These are phyloP conservation scores for Hydnomerulius pinastri DNA, from an alignment of 768 basidiomycete genomes.

Conservation along the genomic window DNA sequence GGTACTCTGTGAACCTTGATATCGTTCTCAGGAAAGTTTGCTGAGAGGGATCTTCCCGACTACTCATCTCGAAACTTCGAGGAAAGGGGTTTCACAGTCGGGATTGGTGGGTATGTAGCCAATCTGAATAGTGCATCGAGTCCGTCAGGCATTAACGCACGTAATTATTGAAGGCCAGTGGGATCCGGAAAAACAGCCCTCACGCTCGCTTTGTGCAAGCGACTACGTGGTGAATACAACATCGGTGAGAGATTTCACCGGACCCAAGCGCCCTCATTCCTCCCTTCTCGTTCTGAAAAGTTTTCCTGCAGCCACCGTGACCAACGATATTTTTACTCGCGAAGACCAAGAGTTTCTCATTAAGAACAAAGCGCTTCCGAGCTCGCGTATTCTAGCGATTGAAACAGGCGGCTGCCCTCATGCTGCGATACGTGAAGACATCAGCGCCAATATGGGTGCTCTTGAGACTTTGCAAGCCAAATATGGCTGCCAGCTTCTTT, in stretches of 20 bases:
- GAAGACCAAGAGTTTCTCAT: constrained; percentile 99
- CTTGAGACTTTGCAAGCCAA: constrained; percentile 92
- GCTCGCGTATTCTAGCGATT: constrained; percentile 88
- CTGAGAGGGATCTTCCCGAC: constrained; percentile 91
- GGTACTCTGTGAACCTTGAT: neutral
- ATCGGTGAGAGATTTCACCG: constrained; percentile 60
- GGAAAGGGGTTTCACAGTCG: constrained; percentile 94
- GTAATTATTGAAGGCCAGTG: constrained; percentile 70
- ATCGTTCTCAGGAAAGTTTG: constrained; percentile 72
- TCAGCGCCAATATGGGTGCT: constrained; percentile 95
- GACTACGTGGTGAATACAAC: constrained; percentile 81
- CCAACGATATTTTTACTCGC: constrained; percentile 99
- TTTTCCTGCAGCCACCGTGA: constrained; percentile 73
- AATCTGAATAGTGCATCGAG: neutral
- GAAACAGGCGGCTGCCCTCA: constrained; percentile 99
- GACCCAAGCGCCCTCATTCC: neutral
- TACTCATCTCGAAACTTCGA: constrained; percentile 82
- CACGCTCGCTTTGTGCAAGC: constrained; percentile 85
- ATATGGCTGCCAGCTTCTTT: constrained; percentile 85
- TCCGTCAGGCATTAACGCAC: neutral
- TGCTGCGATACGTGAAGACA: constrained; percentile 97
- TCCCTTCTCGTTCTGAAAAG: constrained; percentile 7
- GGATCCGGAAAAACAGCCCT: constrained; percentile 97
- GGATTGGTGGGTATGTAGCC: constrained; percentile 92
- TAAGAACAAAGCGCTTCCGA: constrained; percentile 83